phyloP scores from a whole-genome alignment of 2,329 filamentous ascomycete species.

The Exophiala dermatitidis region DNA sequence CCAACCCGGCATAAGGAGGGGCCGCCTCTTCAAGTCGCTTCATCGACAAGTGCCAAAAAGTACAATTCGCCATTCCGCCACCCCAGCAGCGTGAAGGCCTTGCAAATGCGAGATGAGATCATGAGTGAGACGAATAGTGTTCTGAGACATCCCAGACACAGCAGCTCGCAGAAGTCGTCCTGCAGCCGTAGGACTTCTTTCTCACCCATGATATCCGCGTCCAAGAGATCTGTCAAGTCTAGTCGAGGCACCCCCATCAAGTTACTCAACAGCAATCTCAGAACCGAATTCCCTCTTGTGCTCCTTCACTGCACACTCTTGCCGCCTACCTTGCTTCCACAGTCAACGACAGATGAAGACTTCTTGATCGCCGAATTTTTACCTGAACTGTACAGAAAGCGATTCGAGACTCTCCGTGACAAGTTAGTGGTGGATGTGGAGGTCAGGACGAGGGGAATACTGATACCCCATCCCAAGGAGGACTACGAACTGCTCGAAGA shows the following conservation, averaged over 20 bases:
- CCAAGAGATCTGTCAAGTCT: slow-evolving; percentile 20
- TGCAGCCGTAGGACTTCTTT: slow-evolving; percentile 20
- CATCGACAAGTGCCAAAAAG: slow-evolving; percentile 19
- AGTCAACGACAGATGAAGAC: slow-evolving; percentile 34
- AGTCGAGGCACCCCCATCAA: slow-evolving; percentile 15
- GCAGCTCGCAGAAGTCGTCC: slow-evolving; percentile 21
- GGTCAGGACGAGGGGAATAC: slow-evolving; percentile 50
- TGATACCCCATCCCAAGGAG: slow-evolving; percentile 57
- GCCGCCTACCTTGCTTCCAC: slow-evolving; percentile 46
- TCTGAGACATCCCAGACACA: slow-evolving; percentile 27
- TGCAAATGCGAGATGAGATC: slow-evolving; percentile 37
- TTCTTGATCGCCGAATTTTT: slow-evolving; percentile 45
- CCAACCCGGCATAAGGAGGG: slow-evolving; percentile 9
- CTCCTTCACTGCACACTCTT: slow-evolving; percentile 55
- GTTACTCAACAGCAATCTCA: slow-evolving; percentile 30
- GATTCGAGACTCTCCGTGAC: slow-evolving; percentile 48
- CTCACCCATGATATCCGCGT: slow-evolving; percentile 21
- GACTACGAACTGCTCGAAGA: slow-evolving; percentile 59
- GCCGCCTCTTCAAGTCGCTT: not conserved
- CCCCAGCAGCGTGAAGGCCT: slow-evolving; percentile 40
- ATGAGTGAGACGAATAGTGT: slow-evolving; percentile 37
- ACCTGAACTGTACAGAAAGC: slow-evolving; percentile 39
- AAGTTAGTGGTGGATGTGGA: slow-evolving; percentile 47
- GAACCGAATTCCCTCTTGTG: slow-evolving; percentile 50
- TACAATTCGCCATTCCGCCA: slow-evolving; percentile 38